Evolutionary conservation across 306 rosid species (phyloP).

Genomic region (Cucumis melo): DNA sequence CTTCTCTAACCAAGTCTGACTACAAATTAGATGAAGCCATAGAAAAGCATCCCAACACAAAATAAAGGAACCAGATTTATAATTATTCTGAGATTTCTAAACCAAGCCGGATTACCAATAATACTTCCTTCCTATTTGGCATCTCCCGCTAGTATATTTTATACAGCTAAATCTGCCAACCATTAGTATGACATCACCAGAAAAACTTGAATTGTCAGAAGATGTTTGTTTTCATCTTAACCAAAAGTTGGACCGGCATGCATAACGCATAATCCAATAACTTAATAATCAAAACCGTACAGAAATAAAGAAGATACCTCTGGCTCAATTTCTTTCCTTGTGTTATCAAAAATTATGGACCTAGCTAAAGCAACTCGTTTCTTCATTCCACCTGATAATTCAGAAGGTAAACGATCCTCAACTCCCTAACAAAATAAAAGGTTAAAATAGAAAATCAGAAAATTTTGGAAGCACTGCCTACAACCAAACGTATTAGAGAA

Average conservation of each 20-base stretch:
- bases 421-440: slow-evolving; percentile 43
- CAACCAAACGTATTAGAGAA: neutral
- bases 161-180: neutral
- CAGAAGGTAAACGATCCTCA: slow-evolving; percentile 90
- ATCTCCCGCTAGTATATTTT: neutral
- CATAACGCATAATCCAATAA: neutral
- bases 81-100: neutral
- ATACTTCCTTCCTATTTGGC: neutral
- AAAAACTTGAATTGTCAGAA: neutral
- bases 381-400: slow-evolving; percentile 98
- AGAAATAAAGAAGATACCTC: slow-evolving; percentile 48
- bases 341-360: slow-evolving; percentile 68
- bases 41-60: neutral
- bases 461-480: neutral
- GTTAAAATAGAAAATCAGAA: slow-evolving; percentile 2
- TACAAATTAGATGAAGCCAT: neutral
- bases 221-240: neutral
- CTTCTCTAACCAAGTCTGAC: neutral
- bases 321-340: slow-evolving; percentile 66
- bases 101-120: neutral
- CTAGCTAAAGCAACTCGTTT: slow-evolving; percentile 97
- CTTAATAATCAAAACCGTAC: neutral
- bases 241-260: neutral
- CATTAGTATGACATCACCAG: neutral
- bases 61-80: neutral